Percentiles rank a stretch among this genome's conserved stretches.
Evolutionary conservation across 2,329 filamentous ascomycete genomes (phyloP).

Genomic region (Tolypocladium album): DNA sequence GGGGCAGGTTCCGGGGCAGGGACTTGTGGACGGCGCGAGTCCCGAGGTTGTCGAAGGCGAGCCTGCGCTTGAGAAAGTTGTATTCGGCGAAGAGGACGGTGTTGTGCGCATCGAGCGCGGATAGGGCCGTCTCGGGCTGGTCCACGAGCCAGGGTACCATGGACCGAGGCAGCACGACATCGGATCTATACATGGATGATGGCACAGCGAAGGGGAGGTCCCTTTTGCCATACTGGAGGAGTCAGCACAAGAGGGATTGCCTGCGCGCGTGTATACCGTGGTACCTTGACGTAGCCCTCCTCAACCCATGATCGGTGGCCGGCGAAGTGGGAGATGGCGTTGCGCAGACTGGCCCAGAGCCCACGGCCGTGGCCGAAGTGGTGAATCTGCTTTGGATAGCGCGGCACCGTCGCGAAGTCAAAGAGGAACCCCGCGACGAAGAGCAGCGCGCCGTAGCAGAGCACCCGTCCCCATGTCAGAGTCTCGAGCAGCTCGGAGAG

Average conservation of each 20-base stretch:
- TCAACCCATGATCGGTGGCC: conserved; percentile 28
- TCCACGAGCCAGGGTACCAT: conserved; percentile 36
- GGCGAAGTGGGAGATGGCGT: conserved; percentile 26
- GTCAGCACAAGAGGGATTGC: not conserved
- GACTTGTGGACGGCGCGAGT: conserved; percentile 31
- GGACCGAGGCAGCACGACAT: conserved; percentile 32
- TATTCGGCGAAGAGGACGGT: conserved; percentile 25
- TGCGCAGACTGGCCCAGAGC: conserved; percentile 24
- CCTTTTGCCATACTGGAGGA: conserved; percentile 26
- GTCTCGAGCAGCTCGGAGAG: conserved; percentile 9
- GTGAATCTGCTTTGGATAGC: conserved; percentile 27
- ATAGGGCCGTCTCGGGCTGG: conserved; percentile 32
- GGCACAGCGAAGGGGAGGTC: conserved; percentile 30
- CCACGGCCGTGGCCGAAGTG: conserved; percentile 26
- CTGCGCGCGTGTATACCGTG: not conserved
- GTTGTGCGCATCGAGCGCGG: conserved; percentile 28
- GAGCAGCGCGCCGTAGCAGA: conserved; percentile 17
- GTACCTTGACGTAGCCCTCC: conserved; percentile 31
- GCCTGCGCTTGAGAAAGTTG: conserved; percentile 28
- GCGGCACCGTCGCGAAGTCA: conserved; percentile 27
- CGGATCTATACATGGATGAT: conserved; percentile 26
- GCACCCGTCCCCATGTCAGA: conserved; percentile 18
- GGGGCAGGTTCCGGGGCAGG: conserved; percentile 27
- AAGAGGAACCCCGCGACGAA: conserved; percentile 25
- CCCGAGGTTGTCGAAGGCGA: conserved; percentile 26